A percentile compares a stretch with the other conserved stretches of the same genome.
phyloP scores from a whole-genome alignment of 768 basidiomycete species.

The Galerina marginata region DNA sequence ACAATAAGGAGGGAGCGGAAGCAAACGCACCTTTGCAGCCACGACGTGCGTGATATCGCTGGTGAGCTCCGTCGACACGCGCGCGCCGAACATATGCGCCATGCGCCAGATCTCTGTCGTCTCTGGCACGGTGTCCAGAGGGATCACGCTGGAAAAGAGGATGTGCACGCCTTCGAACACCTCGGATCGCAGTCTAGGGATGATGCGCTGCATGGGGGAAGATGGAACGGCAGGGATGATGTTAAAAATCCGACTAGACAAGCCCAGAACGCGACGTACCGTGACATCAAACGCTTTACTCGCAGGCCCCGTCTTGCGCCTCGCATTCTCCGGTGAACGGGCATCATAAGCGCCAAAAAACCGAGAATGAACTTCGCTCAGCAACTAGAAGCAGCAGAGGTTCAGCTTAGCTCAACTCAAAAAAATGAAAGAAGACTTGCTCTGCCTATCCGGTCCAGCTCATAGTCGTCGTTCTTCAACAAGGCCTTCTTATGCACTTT shows the following conservation, averaged over 20 bases:
- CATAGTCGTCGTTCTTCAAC: conserved; percentile 85
- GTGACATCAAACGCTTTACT: conserved; percentile 71
- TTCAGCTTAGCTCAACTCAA: background rate
- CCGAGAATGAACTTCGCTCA: conserved; percentile 76
- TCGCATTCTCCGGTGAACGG: conserved; percentile 32
- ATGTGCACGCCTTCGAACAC: conserved; percentile 83
- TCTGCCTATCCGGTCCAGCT: conserved; percentile 77
- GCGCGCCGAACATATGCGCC: conserved; percentile 89
- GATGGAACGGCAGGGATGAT: no score
- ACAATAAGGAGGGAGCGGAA: background rate
- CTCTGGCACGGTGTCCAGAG: conserved; percentile 83
- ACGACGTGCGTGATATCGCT: conserved; percentile 86
- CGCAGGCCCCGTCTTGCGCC: conserved; percentile 30
- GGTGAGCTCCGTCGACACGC: conserved; percentile 72
- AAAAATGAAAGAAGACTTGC: conserved; percentile 42
- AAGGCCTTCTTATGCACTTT: conserved; percentile 70
- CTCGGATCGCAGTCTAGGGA: conserved; percentile 76
- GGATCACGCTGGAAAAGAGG: conserved; percentile 94
- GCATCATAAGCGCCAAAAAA: conserved; percentile 77
- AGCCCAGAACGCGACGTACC: conserved; percentile 48
- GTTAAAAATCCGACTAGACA: conserved; percentile 3
- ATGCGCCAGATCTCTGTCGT: conserved; percentile 84
- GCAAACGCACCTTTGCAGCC: conserved; percentile 72
- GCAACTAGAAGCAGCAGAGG: conserved; percentile 54
- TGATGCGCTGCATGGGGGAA: conserved; percentile 91